Evolutionary conservation across 768 basidiomycete genomes (phyloP), one percentile per base, ranked within the genome.

Genomic region (Mycena latifolia): DNA sequence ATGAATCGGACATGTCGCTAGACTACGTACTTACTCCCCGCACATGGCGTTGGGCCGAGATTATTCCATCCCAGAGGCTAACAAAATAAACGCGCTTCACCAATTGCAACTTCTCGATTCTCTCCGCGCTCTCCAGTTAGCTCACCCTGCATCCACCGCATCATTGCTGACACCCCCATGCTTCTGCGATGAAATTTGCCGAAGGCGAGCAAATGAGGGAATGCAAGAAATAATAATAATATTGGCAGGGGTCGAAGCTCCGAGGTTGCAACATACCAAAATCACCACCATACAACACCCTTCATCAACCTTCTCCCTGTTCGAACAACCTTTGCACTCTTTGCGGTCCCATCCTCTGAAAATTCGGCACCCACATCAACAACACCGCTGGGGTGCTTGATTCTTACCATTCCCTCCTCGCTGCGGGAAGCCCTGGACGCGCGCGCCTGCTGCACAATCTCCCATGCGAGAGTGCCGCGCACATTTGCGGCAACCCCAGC

Each of bases 291-390:
- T 0, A 90, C 90, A 0, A 75, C 79, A 0, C 92, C 92, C 65
- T 83, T 85, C 91, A 93, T 93, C 65, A 93, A 74, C 69, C 88
- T 79, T 63, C 89, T 82, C 1, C 91, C 92, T 3, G 90, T 93
- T 60, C 91, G 76, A 25, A 90, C 82, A 22, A 91, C 90, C 69
- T 85, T 87, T 2, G 88, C 91, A 67, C 84, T 87, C 57, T 76
- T 78, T 22, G 89, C 86, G 17, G 74, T 73, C 14, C 89, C 88
- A 67, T 81, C 74, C 20, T 55, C 63, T 4, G 70, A 76, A 67
- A 90, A 81, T 55, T 84, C 80, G 1, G 90, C 88, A 9, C 88
- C 89, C 2, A 92, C 91, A 55, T 89, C 88, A 10, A 92, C 89
- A 18, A 85, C 69, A 2, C 92, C 92, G 33, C 90, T 82, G 0